Evolutionary conservation across 2,329 filamentous ascomycete genomes (phyloP), one percentile per base, ranked within the genome.

Genomic region (Reticulascus tulasneorum): DNA sequence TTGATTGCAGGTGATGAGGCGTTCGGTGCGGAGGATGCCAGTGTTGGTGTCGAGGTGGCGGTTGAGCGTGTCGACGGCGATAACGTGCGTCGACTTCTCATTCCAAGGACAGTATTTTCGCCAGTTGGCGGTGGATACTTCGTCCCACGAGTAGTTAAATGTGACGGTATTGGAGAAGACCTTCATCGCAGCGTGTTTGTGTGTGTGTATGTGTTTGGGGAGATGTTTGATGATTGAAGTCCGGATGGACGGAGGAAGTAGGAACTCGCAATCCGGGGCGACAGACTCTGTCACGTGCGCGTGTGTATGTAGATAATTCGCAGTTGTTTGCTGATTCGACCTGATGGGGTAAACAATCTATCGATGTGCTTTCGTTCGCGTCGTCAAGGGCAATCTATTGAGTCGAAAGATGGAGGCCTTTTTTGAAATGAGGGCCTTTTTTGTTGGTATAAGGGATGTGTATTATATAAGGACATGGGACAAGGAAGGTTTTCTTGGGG

Each of bases 21-120:
- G 74, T 51, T 79, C 76, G 19, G 75, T 79, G 45, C 74, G 73
- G 39, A 80, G 71, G 53, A 80, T 75, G 48, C 76, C 76, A 10
- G 76, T 79, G 16, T 56, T 58, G 3, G 69, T 58, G 51, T 79
- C 73, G 59, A 80, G 69, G 32, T 50, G 49, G 29, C 93, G 86
- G 35, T 81, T 84, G 52, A 98, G 66, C 11, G 91, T 97, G 68
- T 98, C 93, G 55, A 97, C 93, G 49, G 88, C 90, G 48, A 94
- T 81, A 49, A 98, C 93, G 64, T 98, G 93, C 25, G 89, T 87
- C n/a, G 86, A 90, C 68, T 95, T 93, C 63, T 96, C 86, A 71
- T 98, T 98, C 91, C 93, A 97, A 15, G 91, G 91, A 55, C 88
- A 94, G 68, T 98, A 98, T 65, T 98, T 98, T 52, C 82, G 84